These are phyloP conservation scores for Sclerotinia subarctica DNA, from an alignment of 2,329 filamentous ascomycete genomes.

Conservation along the genomic window DNA sequence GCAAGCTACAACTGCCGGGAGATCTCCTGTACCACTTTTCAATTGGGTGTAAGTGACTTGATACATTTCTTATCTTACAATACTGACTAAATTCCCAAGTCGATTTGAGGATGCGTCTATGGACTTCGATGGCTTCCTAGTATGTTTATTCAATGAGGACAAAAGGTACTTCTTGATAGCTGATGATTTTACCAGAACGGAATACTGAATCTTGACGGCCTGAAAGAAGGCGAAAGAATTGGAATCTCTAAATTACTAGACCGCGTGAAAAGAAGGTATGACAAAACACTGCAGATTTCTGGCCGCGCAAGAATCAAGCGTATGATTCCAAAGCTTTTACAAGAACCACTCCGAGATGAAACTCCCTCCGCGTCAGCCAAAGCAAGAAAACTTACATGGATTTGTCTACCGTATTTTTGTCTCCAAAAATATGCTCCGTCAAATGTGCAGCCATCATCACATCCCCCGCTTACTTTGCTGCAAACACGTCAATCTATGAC, in stretches of 20 bases:
- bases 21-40: neutral
- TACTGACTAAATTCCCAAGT: neutral
- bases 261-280: constrained; percentile 23
- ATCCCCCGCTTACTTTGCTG: constrained; percentile 45
- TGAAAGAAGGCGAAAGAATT: constrained; percentile 23
- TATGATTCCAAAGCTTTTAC: constrained; percentile 26
- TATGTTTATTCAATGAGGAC: neutral
- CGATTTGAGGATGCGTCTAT: constrained; percentile 13
- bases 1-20: neutral
- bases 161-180: neutral
- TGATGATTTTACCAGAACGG: neutral
- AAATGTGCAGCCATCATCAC: constrained; percentile 37
- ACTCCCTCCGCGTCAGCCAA: constrained; percentile 15
- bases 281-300: constrained; percentile 27
- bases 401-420: constrained; percentile 46
- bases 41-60: constrained; percentile 3
- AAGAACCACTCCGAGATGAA: constrained; percentile 24
- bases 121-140: constrained; percentile 14
- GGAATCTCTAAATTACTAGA: constrained; percentile 25
- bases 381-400: constrained; percentile 25
- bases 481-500: constrained; percentile 45
- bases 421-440: constrained; percentile 44
- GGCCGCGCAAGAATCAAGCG: constrained; percentile 23
- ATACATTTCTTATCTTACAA: neutral
- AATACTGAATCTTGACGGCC: constrained; percentile 14